Base-by-base conservation (phyloP, 805 yeast species). In the Isabelozyma rhagii region DNA sequence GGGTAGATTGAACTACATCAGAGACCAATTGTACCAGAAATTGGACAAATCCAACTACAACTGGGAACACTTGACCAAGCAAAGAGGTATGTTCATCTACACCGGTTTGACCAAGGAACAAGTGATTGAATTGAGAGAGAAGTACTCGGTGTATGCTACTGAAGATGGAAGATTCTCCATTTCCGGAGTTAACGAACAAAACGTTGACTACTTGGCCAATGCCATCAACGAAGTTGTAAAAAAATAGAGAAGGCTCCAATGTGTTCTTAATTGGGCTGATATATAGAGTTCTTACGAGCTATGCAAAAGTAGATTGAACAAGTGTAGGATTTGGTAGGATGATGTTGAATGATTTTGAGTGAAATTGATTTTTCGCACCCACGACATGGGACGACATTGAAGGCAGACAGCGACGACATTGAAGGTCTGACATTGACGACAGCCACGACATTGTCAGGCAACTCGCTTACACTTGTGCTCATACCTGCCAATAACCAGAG, bases 81-180 rank as follows among this genome's bases (percentile, higher is more conserved):
- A 93, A 71, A 87, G 93, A 66, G 99, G 99, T 60, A 93, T 93
- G 98, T 93, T 93, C 72, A 89, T 93, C 61, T 93, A 80, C 76
- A 92, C 97, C 36, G 97, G 97, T 7, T 78, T 93, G 54, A 65
- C 70, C 31, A 74, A 81, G 43, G 82, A 80, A 45, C 96, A 91
- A 71, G 93, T 89, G 45, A 75, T 81, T 51, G 71, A 76, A 54
- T 77, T 93, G 61, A 85, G 87, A 65, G 75, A 79, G 46, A 83
- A 89, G 67, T 85, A 74, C 69, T 83, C 89, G 14, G 85, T 93
- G 39, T 93, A 93, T 68, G 82, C 94, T 59, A 90, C 97, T 28
- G 79, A 83, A 54, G 94, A 91, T 67, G 98, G 98, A 39, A 84
- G 99, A 65, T 83, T 93, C 66, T 87, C 96, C 47, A 83, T 93